Evolutionary conservation across 164 flowering plant species (phyloP), one percentile per base, ranked within the genome.

Genomic region (Hamamelis virginiana): DNA sequence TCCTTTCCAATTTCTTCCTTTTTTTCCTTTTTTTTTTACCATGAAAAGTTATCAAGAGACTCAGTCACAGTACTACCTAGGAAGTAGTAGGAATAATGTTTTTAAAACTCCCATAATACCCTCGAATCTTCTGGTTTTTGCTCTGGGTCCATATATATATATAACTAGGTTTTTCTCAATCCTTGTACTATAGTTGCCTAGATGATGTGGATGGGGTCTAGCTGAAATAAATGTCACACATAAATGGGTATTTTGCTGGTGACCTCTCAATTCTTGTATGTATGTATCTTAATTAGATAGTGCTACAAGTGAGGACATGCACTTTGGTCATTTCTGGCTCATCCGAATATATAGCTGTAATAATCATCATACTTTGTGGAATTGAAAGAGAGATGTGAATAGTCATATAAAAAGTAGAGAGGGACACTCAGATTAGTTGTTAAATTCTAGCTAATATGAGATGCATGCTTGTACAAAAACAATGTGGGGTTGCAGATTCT

Each of bases 371-470:
- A 72, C 55, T 65, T 18, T 72, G 67, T 72, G 76, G n/a, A n/a
- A n/a, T n/a, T n/a, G n/a, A n/a, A 66, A 64, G 65, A 73, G 41
- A 50, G 67, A 66, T 73, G 79, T 75, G 81, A 63, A 79, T 79
- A 75, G 61, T 58, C 43, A 51, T 33, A 27, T 55, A 51, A 18
- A n/a, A 70, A 44, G 13, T 41, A 19, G 25, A n/a, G 64, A 51
- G 67, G 55, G n/a, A 57, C 44, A 63, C 23, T 5, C 66, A 66
- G 45, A 48, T 74, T 77, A 66, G 78, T 56, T 69, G 80, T 74
- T 66, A 71, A 75, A 53, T 62, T 71, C 68, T 72, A 69, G 67
- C 70, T 68, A 62, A 66, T n/a, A 52, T 66, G 59, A 16, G 9
- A 58, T n/a, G n/a, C n/a, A n/a, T n/a, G n/a, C 60, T 38, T 75